Evolutionary conservation across 257 asterid genomes (phyloP).

Genomic region (Nyctanthes arbortristis): DNA sequence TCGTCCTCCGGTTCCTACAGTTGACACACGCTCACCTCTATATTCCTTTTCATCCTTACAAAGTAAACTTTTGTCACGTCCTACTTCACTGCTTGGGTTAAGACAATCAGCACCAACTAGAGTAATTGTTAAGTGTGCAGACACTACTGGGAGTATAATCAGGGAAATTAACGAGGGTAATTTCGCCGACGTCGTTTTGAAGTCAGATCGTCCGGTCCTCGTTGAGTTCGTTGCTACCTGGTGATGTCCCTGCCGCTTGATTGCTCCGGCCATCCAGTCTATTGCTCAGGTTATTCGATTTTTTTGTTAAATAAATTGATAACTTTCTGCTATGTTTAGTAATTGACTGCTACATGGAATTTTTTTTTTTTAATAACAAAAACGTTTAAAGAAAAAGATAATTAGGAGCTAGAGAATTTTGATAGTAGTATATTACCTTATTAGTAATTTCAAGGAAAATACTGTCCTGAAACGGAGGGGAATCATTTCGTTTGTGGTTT

Average conservation of each 20-base stretch:
- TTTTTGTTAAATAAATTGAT: too few relatives aligned
- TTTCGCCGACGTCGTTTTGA: slow-evolving; percentile 71
- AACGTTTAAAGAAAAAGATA: too few relatives aligned
- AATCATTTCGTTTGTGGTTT: too few relatives aligned
- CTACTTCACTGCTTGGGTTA: slow-evolving; percentile 24
- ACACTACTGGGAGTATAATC: slow-evolving; percentile 33
- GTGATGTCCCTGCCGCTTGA: slow-evolving; percentile 96
- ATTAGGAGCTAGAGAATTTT: too few relatives aligned
- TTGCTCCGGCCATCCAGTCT: slow-evolving; percentile 65
- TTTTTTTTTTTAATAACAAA: too few relatives aligned
- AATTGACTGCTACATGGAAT: too few relatives aligned
- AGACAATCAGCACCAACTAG: slow-evolving; percentile 24
- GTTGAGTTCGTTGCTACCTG: slow-evolving; percentile 88
- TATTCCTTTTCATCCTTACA: slow-evolving; percentile 4
- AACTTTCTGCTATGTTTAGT: too few relatives aligned
- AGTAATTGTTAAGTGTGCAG: slow-evolving; percentile 46
- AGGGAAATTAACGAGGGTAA: slow-evolving; percentile 50
- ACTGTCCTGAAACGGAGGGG: too few relatives aligned
- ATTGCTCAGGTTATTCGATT: slow-evolving; percentile 89
- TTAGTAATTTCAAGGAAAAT: too few relatives aligned
- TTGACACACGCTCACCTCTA: slow-evolving; percentile 2
- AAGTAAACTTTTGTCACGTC: not conserved
- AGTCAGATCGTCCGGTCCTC: slow-evolving; percentile 75
- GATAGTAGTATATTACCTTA: too few relatives aligned
- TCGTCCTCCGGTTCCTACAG: slow-evolving; percentile 34